These are phyloP conservation scores for Pyrrhoderma noxium DNA, from an alignment of 1,284 basidiomycete species.

Conservation along the genomic window DNA sequence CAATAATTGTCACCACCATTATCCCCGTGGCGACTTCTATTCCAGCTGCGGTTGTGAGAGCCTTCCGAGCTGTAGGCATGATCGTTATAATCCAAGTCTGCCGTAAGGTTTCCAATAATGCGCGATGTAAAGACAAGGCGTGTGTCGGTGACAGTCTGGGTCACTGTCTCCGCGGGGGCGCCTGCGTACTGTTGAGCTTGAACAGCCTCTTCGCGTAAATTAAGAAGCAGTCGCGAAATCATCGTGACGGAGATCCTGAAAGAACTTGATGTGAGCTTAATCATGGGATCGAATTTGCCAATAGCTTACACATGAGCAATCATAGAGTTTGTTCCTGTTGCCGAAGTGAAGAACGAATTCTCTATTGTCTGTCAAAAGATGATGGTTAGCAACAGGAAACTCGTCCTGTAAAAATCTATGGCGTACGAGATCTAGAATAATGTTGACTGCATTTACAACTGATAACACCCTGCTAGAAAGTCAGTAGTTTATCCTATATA, in stretches of 20 bases:
- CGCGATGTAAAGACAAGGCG: conserved; percentile 17
- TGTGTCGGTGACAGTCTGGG: conserved; percentile 13
- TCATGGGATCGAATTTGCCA: not conserved
- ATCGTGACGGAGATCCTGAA: conserved; percentile 15
- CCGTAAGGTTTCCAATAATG: conserved; percentile 16
- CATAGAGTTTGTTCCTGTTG: conserved; percentile 16
- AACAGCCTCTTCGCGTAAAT: conserved; percentile 15
- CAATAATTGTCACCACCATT: conserved; percentile 9
- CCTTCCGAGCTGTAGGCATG: not conserved
- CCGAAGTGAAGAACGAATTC: conserved; percentile 13
- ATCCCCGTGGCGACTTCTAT: not conserved
- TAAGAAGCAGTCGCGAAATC: conserved; percentile 16
- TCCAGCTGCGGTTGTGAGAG: no score
- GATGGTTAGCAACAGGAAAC: not conserved
- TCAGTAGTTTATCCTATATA: not conserved
- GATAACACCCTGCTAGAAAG: conserved; percentile 10
- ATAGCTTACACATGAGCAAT: conserved; percentile 14
- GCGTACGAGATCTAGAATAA: conserved; percentile 7
- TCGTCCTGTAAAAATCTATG: not conserved
- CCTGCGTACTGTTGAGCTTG: not conserved
- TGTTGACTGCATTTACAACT: conserved; percentile 14
- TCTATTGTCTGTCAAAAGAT: conserved; percentile 1
- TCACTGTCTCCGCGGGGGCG: not conserved
- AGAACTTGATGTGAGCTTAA: not conserved
- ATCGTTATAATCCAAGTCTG: conserved; percentile 9